Evolutionary conservation across 2,329 filamentous ascomycete species (phyloP), one percentile per base, ranked within the genome.

Genomic region (Talaromyces sp.): DNA sequence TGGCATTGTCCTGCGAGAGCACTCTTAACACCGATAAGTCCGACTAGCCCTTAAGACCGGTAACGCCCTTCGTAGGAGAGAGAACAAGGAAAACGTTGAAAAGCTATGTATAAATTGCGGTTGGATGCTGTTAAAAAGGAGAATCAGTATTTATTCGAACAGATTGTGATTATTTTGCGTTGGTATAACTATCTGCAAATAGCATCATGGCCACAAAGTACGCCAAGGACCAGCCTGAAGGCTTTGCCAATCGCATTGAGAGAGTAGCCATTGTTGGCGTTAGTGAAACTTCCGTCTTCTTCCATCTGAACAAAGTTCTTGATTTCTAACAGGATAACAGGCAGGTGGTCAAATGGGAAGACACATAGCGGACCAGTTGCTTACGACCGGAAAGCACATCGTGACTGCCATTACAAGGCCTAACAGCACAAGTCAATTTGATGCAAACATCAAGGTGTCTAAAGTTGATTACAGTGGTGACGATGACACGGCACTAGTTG

Each of bases 401-500:
- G 55, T 62, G 10, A 62, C 33, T 17, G 33, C 33, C n/a, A 54
- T 62, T 15, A 42, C 60, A 11, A 47, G 60, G 1, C 36, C 47
- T 10, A 30, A 49, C 13, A 62, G 60, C 42, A 39, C 25, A 8
- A 62, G 19, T 30, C 39, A 33, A 17, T 17, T 62, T 13, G 55
- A 47, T 8, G 33, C 28, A 1, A 55, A 32, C 2, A 49, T 22
- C 15, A 6, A 49, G 33, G 27, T 51, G 6, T 47, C 13, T 6
- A 32, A 30, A 32, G 25, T 58, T 11, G 55, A 62, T 51, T 62
- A 62, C 15, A 67, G 77, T 13, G 73, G 81, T 22, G 56, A 55
- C 8, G 56, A 58, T 22, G 49, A 78, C 4, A 63, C 68, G 6
- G 75, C 80, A 0, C 67, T 88, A 9, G 75, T 83, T 0, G 68